Evolutionary conservation across 2,329 filamentous ascomycete genomes (phyloP).

Genomic region (Ophiostoma populinum): DNA sequence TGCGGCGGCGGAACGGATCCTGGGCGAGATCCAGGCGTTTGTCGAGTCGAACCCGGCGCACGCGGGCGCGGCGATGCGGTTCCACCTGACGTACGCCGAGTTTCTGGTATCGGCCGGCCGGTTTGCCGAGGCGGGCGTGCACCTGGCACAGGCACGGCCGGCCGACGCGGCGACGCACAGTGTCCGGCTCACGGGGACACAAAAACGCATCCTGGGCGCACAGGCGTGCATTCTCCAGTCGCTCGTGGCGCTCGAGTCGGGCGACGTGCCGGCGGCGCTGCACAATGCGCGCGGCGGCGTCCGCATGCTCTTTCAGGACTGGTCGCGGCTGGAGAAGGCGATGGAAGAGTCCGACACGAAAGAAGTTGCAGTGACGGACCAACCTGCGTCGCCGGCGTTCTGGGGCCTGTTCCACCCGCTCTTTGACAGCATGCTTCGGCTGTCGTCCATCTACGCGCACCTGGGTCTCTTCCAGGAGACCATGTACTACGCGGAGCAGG

Average conservation of each 20-base stretch:
- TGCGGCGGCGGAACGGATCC: slow-evolving; percentile 28
- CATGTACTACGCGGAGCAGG: slow-evolving; percentile 72
- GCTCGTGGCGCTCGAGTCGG: slow-evolving; percentile 43
- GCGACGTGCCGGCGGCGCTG: slow-evolving; percentile 40
- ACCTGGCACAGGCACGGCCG: slow-evolving; percentile 8
- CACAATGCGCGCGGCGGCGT: slow-evolving; percentile 39
- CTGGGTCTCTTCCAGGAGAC: slow-evolving; percentile 80
- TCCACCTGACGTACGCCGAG: slow-evolving; percentile 58
- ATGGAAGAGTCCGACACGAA: slow-evolving; percentile 6
- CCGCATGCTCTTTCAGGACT: slow-evolving; percentile 36
- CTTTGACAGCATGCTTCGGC: slow-evolving; percentile 51
- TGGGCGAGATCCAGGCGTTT: slow-evolving; percentile 41
- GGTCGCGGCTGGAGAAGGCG: slow-evolving; percentile 32
- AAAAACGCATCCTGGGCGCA: slow-evolving; percentile 14
- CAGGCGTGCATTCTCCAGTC: slow-evolving; percentile 49
- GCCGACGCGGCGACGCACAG: background rate
- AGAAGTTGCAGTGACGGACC: background rate
- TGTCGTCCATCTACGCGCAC: slow-evolving; percentile 65
- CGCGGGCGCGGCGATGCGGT: slow-evolving; percentile 27
- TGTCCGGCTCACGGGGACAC: background rate
- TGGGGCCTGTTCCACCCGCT: slow-evolving; percentile 67
- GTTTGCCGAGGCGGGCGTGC: slow-evolving; percentile 34
- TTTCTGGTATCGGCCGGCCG: slow-evolving; percentile 53
- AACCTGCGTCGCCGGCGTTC: slow-evolving; percentile 36
- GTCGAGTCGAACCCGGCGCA: slow-evolving; percentile 17